Base-by-base conservation (phyloP, 257 asterid genomes). In the Petunia secreta region DNA sequence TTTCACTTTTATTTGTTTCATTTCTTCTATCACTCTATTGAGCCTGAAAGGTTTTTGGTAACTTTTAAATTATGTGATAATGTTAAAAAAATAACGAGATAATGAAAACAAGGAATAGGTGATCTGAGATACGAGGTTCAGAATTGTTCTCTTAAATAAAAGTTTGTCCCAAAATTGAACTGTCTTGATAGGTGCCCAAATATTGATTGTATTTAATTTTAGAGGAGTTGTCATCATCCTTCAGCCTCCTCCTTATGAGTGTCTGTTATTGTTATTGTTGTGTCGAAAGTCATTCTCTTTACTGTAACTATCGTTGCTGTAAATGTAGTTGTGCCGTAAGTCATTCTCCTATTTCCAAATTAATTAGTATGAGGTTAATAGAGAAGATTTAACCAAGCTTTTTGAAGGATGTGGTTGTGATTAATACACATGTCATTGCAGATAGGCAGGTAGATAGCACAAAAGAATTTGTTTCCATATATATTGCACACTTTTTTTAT, bases 81-180 rank as follows among this genome's bases (percentile, higher is more conserved):
- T 48, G 34, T 48, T 1, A 7, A 8, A 16, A 46, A 46, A 46
- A 11, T 2, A 0, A 68, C 3, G 25, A 5, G 62, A 67, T 15
- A n/a, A 67, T 67, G 75, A 38, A 41, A n/a, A 38, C 4, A 43
- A 73, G 44, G 78, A 73, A 73, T 36, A 73, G 13, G 78, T 48
- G 14, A 73, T 73, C 62, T 73, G 62, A 73, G 78, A 73, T 73
- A 50, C 78, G 34, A 73, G 62, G 78, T 73, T 73, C 78, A 73
- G 78, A 73, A 5, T 73, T 73, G 43, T 50, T 48, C 78, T 50
- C 50, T 6, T 6, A 71, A 48, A 46, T 36, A 73, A 39, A 73
- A 50, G 2, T 5, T 34, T 73, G 62, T 50, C 62, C 77, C 62
- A 1, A 50, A 73, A 48, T 67, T 67, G 55, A 67, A 41, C 13